These are phyloP conservation scores for Scenedesmus sp. DNA, from an alignment of 163 green algal species.

Conservation along the genomic window DNA sequence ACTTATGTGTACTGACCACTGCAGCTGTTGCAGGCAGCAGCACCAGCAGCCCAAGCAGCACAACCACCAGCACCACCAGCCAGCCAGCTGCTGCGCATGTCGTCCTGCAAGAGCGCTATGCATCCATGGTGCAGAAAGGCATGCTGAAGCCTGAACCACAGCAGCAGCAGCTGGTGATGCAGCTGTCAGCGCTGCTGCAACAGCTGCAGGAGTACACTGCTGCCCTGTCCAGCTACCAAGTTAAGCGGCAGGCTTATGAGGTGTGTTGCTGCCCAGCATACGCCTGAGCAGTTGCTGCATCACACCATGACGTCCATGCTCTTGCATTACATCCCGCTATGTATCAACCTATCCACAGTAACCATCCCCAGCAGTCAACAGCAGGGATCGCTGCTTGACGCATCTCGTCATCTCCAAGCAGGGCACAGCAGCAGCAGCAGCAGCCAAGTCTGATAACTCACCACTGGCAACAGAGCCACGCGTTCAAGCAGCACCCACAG, in stretches of 20 bases:
- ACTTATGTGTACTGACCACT: neutral
- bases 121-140: slow-evolving; percentile 24
- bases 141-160: slow-evolving; percentile 38
- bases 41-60: neutral
- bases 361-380: too few relatives aligned
- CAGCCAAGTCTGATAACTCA: neutral
- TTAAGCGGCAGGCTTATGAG: slow-evolving; percentile 4
- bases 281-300: neutral
- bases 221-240: neutral
- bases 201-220: slow-evolving; percentile 27
- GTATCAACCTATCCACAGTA: too few relatives aligned
- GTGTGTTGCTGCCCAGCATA: neutral
- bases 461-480: too few relatives aligned
- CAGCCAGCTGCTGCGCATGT: neutral
- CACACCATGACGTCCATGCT: neutral
- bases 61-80: neutral
- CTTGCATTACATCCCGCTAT: neutral
- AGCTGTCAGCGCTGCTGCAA: slow-evolving; percentile 33
- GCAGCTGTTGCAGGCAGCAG: neutral
- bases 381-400: neutral
- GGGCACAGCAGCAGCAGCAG: neutral
- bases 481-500: neutral
- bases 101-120: slow-evolving; percentile 36
- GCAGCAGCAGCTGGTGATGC: slow-evolving; percentile 39
- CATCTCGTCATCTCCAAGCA: neutral